phyloP scores from a whole-genome alignment of 2,329 filamentous ascomycete species.

The Fusarium sambucinum region DNA sequence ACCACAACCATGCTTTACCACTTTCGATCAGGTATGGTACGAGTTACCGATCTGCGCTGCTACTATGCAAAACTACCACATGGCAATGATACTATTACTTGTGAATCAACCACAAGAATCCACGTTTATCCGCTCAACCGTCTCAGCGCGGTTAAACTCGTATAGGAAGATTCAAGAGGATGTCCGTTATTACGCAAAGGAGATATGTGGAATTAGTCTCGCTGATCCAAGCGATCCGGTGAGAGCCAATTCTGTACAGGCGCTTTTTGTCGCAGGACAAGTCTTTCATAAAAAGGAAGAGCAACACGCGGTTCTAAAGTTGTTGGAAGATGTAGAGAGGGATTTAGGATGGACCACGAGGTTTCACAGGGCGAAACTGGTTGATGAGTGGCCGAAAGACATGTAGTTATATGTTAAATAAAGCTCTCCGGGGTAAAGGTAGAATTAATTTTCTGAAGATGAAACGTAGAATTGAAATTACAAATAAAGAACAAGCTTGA shows the following conservation, averaged over 20 bases:
- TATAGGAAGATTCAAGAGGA: slow-evolving; percentile 37
- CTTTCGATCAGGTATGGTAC: slow-evolving; percentile 71
- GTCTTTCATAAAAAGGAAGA: slow-evolving; percentile 62
- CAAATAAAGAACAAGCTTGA: accelerated
- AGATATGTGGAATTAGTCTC: slow-evolving; percentile 42
- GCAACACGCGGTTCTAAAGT: slow-evolving; percentile 64
- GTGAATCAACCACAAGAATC: slow-evolving; percentile 59
- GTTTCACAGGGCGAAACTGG: slow-evolving; percentile 35
- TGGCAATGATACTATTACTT: slow-evolving; percentile 71
- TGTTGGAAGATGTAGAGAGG: slow-evolving; percentile 70
- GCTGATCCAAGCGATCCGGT: slow-evolving; percentile 37
- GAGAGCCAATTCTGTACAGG: slow-evolving; percentile 40
- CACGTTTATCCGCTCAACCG: slow-evolving; percentile 42
- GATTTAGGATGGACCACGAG: slow-evolving; percentile 72
- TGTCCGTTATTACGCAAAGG: slow-evolving; percentile 31
- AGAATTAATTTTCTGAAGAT: too few species aligned
- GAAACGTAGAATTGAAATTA: too few species aligned
- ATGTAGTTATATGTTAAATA: neutral
- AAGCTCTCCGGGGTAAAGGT: too few species aligned
- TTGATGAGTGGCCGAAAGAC: slow-evolving; percentile 35
- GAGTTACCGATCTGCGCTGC: slow-evolving; percentile 72
- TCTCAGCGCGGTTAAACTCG: slow-evolving; percentile 36
- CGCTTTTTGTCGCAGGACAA: slow-evolving; percentile 43
- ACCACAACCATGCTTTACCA: neutral
- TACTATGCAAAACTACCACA: slow-evolving; percentile 74